Percentiles rank a stretch among this genome's conserved stretches.
Evolutionary conservation across 2,329 filamentous ascomycete species (phyloP).

Genomic region (Sporothrix pallida): DNA sequence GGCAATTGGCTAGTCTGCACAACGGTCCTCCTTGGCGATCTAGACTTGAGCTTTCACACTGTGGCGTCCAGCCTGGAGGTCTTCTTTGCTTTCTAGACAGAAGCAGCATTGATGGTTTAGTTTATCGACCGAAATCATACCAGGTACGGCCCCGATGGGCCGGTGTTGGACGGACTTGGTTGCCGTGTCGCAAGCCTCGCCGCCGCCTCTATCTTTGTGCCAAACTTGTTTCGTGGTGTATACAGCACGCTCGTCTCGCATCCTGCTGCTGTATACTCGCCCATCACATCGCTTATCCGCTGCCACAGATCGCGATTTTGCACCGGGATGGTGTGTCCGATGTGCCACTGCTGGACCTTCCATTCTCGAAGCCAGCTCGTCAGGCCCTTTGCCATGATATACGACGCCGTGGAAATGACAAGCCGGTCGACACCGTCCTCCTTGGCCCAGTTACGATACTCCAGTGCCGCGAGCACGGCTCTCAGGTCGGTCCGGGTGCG

Average conservation of each 20-base stretch:
- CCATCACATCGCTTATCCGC: slow-evolving; percentile 14
- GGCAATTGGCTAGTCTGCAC: neutral
- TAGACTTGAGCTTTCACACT: neutral
- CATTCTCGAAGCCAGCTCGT: slow-evolving; percentile 23
- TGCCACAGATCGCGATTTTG: slow-evolving; percentile 25
- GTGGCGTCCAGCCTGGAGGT: neutral
- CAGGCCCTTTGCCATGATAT: slow-evolving; percentile 1
- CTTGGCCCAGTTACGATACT: neutral
- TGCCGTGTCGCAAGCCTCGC: slow-evolving; percentile 4
- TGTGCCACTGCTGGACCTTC: slow-evolving; percentile 15
- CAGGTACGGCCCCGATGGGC: neutral
- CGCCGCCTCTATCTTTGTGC: neutral
- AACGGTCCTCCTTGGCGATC: neutral
- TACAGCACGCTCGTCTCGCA: slow-evolving; percentile 26
- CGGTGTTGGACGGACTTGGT: neutral
- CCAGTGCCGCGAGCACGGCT: neutral
- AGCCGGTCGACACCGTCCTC: slow-evolving; percentile 22
- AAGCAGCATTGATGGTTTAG: no score
- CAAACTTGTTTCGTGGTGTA: slow-evolving; percentile 12
- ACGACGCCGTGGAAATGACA: slow-evolving; percentile 7
- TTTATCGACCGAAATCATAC: neutral
- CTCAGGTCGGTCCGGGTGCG: neutral
- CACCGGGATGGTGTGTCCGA: neutral
- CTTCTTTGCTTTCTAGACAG: neutral
- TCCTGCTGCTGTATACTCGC: slow-evolving; percentile 9